Base-by-base conservation (phyloP, 2,329 filamentous ascomycete genomes). In the Alternaria postmessia region DNA sequence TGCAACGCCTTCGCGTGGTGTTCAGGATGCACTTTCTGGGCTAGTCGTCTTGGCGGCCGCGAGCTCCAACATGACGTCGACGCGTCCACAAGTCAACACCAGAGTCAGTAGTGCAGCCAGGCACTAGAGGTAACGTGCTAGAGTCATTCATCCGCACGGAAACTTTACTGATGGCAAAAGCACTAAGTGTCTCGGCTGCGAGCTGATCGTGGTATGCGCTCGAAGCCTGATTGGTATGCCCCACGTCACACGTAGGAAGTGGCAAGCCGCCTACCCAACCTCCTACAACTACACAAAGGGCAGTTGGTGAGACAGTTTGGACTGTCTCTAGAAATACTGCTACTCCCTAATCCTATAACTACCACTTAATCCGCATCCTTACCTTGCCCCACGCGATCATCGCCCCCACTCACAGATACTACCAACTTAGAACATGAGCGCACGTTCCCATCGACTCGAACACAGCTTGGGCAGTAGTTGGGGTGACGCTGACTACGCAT, bases 401-500 rank as follows among this genome's bases (percentile, higher is more conserved):
- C 43, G 14, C 9, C 36, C 20, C 54, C n/a, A 49, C 26, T 11
- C 18, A 39, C 24, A 56, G 9, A 34, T 32, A 34, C 11, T 18
- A 12, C 55, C 30, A 18, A 32, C 41, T 36, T 39, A 14, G 28
- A 55, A 41, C 39, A 75, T 72, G 67, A 69, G 47, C 52, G 59
- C 60, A 43, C 57, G 57, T 28, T 56, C 71, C 22, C 68, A 59
- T 3, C 66, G 61, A 53, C 63, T 71, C 8, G 59, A 61, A 28
- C 68, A 59, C 30, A 77, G 72, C 48, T 67, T 78, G 7, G 73
- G 72, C 16, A 74, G 75, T 24, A 78, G 75, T 41, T 78, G 76
- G 76, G 74, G 68, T 51, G 70, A 73, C 24, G 70, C 70, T 24
- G 67, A 74, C 18, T 74, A 73, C 51, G 65, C 66, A 24, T 71